phyloP scores from a whole-genome alignment of 495 filamentous ascomycete genomes.

The Aspergillus hancockii region DNA sequence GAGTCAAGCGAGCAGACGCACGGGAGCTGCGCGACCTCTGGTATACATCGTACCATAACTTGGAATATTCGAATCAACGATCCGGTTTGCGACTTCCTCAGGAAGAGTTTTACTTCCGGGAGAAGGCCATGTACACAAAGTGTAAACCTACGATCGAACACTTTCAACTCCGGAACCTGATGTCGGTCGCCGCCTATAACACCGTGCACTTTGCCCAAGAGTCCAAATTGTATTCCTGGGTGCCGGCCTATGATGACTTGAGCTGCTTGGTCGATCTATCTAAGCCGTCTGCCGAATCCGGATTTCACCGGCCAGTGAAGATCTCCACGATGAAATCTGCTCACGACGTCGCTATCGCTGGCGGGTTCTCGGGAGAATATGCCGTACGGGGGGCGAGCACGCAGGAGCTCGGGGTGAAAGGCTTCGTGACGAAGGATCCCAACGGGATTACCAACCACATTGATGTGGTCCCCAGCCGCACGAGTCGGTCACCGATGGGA shows the following conservation, averaged over 20 bases:
- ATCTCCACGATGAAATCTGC: conserved; percentile 73
- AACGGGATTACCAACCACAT: conserved; percentile 90
- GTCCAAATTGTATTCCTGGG: conserved; percentile 54
- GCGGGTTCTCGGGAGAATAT: conserved; percentile 82
- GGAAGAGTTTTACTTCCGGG: conserved; percentile 60
- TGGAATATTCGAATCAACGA: conserved; percentile 32
- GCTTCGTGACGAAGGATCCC: conserved; percentile 62
- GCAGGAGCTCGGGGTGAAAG: conserved; percentile 50
- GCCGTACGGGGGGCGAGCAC: conserved; percentile 58
- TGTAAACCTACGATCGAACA: conserved; percentile 69
- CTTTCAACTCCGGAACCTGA: conserved; percentile 86
- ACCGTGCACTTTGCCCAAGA: conserved; percentile 74
- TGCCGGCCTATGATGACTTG: conserved; percentile 38
- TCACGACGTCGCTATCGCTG: conserved; percentile 71
- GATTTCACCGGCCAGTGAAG: conserved; percentile 44
- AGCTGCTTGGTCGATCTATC: conserved; percentile 64
- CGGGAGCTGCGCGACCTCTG: conserved; percentile 55
- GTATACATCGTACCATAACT: conserved; percentile 48
- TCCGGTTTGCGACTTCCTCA: conserved; percentile 29
- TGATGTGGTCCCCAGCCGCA: conserved; percentile 64
- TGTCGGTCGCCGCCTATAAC: conserved; percentile 71
- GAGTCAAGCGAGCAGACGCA: conserved; percentile 61
- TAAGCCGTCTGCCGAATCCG: conserved; percentile 41
- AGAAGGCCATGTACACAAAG: conserved; percentile 67
- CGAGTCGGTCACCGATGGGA: conserved; percentile 60